Evolutionary conservation across 345 rosid species (phyloP).

Genomic region (Clausena lansium): DNA sequence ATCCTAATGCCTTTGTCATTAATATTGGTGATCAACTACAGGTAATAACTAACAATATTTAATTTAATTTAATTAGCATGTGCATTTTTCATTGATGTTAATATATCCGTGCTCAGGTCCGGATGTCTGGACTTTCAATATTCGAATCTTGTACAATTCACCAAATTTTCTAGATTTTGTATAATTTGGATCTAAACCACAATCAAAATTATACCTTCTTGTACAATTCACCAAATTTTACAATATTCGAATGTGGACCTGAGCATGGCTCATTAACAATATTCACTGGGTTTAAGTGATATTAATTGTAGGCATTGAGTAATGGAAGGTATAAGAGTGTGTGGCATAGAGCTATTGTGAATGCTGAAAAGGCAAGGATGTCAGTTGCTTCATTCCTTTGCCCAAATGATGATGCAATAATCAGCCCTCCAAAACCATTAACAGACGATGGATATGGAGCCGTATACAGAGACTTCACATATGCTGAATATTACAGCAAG

Average conservation of each 20-base stretch:
- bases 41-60: conserved; percentile 31
- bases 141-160: too few relatives aligned
- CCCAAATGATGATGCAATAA: conserved; percentile 60
- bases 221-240: too few relatives aligned
- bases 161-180: too few relatives aligned
- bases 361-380: conserved; percentile 55
- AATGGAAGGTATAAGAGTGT: conserved; percentile 87
- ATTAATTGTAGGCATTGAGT: conserved; percentile 59
- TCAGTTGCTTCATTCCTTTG: conserved; percentile 81
- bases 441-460: conserved; percentile 41
- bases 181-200: too few relatives aligned
- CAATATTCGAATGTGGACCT: too few relatives aligned
- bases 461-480: conserved; percentile 70
- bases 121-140: too few relatives aligned
- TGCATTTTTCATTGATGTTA: background rate
- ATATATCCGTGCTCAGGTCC: too few relatives aligned
- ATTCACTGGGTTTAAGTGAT: background rate
- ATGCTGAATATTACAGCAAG: conserved; percentile 76
- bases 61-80: too few relatives aligned
- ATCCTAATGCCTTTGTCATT: conserved; percentile 72
- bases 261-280: too few relatives aligned
- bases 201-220: too few relatives aligned
- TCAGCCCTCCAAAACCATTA: conserved; percentile 55
- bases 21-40: conserved; percentile 91
- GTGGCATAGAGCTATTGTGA: conserved; percentile 82